Evolutionary conservation across 2,329 filamentous ascomycete genomes (phyloP).

Genomic region (Aspergillus ibericus): DNA sequence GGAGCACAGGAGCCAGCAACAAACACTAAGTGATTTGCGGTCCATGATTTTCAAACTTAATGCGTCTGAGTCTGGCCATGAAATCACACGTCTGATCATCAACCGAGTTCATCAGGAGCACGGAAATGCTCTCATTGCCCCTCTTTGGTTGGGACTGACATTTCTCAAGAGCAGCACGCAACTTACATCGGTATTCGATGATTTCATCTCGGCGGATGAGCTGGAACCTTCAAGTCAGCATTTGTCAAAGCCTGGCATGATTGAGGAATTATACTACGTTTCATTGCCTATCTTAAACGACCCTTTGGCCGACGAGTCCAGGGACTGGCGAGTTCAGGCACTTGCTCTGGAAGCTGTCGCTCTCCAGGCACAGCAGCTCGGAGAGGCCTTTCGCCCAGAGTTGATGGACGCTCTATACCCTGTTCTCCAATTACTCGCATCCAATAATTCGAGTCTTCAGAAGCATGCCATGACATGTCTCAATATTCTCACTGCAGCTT

Average conservation of each 20-base stretch:
- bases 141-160: constrained; percentile 78
- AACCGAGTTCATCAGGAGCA: constrained; percentile 60
- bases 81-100: constrained; percentile 65
- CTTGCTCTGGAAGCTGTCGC: constrained; percentile 79
- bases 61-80: constrained; percentile 42
- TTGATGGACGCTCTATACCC: constrained; percentile 91
- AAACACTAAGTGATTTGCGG: constrained; percentile 63
- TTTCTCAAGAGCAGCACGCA: constrained; percentile 62
- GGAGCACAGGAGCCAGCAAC: constrained; percentile 64
- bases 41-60: constrained; percentile 59
- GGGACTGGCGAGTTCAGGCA: constrained; percentile 72
- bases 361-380: constrained; percentile 68
- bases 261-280: constrained; percentile 47
- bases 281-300: constrained; percentile 44
- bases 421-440: constrained; percentile 82
- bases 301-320: constrained; percentile 35
- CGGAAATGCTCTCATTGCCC: constrained; percentile 63
- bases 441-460: constrained; percentile 65
- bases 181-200: constrained; percentile 58
- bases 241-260: constrained; percentile 34
- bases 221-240: constrained; percentile 29
- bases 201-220: constrained; percentile 62
- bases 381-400: constrained; percentile 72
- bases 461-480: constrained; percentile 80
- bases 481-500: constrained; percentile 74